phyloP scores from a whole-genome alignment of 768 basidiomycete genomes.

The Pleurotus cornucopiae region DNA sequence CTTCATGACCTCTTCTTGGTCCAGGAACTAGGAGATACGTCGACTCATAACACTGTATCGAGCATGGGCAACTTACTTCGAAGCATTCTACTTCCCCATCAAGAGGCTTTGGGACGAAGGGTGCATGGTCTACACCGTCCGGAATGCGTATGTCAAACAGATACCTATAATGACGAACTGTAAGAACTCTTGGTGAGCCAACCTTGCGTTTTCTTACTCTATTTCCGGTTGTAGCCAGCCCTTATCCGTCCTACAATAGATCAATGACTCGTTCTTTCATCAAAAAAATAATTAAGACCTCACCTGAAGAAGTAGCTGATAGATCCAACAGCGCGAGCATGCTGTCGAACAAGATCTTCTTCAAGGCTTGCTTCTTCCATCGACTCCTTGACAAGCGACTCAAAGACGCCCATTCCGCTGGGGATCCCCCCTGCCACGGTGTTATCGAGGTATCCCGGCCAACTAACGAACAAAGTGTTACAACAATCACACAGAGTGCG shows the following conservation, averaged over 20 bases:
- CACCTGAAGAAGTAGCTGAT: slow-evolving; percentile 82
- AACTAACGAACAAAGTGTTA: slow-evolving; percentile 36
- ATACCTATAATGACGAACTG: slow-evolving; percentile 44
- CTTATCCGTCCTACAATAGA: slow-evolving; percentile 39
- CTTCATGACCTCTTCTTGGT: slow-evolving; percentile 54
- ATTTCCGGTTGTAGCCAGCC: slow-evolving; percentile 90
- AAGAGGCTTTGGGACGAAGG: slow-evolving; percentile 64
- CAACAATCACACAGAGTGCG: not conserved
- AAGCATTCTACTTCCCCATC: slow-evolving; percentile 97
- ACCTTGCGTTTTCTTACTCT: slow-evolving; percentile 45
- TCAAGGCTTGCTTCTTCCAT: slow-evolving; percentile 89
- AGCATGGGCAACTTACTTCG: slow-evolving; percentile 44
- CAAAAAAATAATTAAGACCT: slow-evolving; percentile 11
- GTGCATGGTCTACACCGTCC: slow-evolving; percentile 33
- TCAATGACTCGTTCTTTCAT: not conserved
- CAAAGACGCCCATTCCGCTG: slow-evolving; percentile 66
- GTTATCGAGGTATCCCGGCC: slow-evolving; percentile 87
- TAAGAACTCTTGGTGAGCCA: too few species aligned
- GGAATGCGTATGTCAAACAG: slow-evolving; percentile 82
- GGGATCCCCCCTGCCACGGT: slow-evolving; percentile 91
- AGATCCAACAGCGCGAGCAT: slow-evolving; percentile 60
- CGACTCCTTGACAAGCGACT: slow-evolving; percentile 84
- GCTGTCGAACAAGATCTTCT: slow-evolving; percentile 54
- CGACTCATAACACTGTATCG: not conserved
- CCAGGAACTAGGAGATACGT: slow-evolving; percentile 50